Conservation (phyloP, 1,284 basidiomycete species). For the Apiotrichum akiyoshidainum region DNA sequence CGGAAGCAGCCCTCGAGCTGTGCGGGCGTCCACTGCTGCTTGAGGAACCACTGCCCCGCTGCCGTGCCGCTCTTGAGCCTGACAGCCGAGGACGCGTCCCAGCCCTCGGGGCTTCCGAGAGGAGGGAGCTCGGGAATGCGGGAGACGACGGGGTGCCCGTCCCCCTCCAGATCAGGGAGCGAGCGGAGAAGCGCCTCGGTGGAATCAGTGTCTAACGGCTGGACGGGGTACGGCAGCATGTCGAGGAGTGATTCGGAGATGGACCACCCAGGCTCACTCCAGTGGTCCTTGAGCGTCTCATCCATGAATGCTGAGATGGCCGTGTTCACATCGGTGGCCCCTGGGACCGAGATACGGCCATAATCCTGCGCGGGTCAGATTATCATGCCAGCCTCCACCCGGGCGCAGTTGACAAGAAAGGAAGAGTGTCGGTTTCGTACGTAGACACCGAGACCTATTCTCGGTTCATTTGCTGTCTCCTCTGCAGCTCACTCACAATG, state of each 20-base stretch:
- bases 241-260: constrained; percentile 69
- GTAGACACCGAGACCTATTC: no score
- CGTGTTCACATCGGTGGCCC: constrained; percentile 59
- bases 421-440: no score
- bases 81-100: constrained; percentile 28
- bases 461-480: no score
- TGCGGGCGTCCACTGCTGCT: constrained; percentile 62
- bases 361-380: constrained; percentile 58
- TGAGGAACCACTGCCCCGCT: constrained; percentile 59
- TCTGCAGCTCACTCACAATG: constrained; percentile 57
- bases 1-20: constrained; percentile 66
- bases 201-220: neutral
- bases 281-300: constrained; percentile 7
- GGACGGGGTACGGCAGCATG: constrained; percentile 62
- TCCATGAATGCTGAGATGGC: constrained; percentile 54
- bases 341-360: constrained; percentile 68
- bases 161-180: constrained; percentile 54
- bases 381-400: no score
- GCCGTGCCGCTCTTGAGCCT: constrained; percentile 17
- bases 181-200: constrained; percentile 28
- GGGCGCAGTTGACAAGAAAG: no score
- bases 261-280: constrained; percentile 58
- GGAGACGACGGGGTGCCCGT: constrained; percentile 38
- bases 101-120: constrained; percentile 23
- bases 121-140: constrained; percentile 4